Conservation (phyloP, 75 land plant species). For the Selaginella moellendorffii region DNA sequence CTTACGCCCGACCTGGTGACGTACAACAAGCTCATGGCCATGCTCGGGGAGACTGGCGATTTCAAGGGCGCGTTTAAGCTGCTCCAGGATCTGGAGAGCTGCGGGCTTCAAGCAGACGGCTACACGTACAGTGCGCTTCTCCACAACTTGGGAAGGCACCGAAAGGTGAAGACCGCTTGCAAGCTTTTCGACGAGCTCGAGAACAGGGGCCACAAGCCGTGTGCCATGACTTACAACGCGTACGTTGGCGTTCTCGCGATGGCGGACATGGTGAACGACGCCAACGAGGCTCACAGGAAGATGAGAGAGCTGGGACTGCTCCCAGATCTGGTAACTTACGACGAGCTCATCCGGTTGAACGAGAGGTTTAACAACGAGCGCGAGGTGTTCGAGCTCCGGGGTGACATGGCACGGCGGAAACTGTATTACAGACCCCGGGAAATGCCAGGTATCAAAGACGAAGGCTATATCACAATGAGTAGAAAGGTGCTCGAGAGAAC, state of each 20-base stretch:
- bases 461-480: background rate
- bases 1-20: background rate
- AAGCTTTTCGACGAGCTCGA: slow-evolving; percentile 47
- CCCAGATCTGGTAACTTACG: background rate
- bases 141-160: slow-evolving; percentile 37
- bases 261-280: slow-evolving; percentile 32
- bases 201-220: slow-evolving; percentile 22
- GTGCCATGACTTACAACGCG: slow-evolving; percentile 27
- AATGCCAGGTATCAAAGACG: background rate
- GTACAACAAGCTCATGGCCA: slow-evolving; percentile 11
- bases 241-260: slow-evolving; percentile 28
- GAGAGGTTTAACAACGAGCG: background rate
- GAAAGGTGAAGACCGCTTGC: slow-evolving; percentile 35
- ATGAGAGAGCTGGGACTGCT: slow-evolving; percentile 18
- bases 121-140: slow-evolving; percentile 41
- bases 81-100: slow-evolving; percentile 22
- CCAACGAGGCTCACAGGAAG: slow-evolving; percentile 21
- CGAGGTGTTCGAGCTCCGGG: background rate
- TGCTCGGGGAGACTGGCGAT: slow-evolving; percentile 40
- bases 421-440: background rate
- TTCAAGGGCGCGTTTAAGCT: slow-evolving; percentile 25
- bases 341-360: background rate
- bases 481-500: background rate
- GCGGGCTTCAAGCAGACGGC: background rate
- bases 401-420: background rate